Conservation (phyloP, 495 filamentous ascomycete species). For the Amphirosellinia nigrospora region DNA sequence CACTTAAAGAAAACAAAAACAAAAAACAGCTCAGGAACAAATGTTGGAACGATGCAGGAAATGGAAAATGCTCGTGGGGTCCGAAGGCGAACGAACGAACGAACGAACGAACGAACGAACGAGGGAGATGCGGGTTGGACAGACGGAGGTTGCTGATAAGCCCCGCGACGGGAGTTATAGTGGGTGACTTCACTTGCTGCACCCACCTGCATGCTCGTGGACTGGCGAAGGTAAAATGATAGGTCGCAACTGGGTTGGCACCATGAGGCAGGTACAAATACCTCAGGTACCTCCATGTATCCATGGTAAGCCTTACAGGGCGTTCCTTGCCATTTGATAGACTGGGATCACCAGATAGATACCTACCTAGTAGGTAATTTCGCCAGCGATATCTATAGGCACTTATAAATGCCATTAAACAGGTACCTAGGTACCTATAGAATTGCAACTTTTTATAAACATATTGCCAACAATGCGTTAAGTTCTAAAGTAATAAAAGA, state of each 20-base stretch:
- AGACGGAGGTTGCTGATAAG: constrained; percentile 2
- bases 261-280: not conserved
- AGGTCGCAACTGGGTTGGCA: not conserved
- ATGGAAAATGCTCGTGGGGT: constrained; percentile 4
- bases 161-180: not conserved
- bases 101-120: too few relatives aligned
- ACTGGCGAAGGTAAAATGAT: not conserved
- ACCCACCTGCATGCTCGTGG: constrained; percentile 1
- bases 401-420: too few relatives aligned
- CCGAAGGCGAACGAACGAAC: not conserved
- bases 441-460: not conserved
- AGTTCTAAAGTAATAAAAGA: not conserved
- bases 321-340: not conserved
- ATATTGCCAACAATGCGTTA: not conserved
- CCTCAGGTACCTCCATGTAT: too few relatives aligned
- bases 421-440: not conserved
- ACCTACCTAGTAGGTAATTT: too few relatives aligned
- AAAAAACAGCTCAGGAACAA: not conserved
- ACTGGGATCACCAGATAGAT: too few relatives aligned
- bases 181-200: not conserved
- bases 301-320: not conserved
- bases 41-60: not conserved
- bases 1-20: too few relatives aligned
- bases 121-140: not conserved
- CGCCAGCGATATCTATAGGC: not conserved